These are phyloP conservation scores for Mucor lusitanicus DNA, from an alignment of 371 early-diverging fungal genomes.

Conservation along the genomic window DNA sequence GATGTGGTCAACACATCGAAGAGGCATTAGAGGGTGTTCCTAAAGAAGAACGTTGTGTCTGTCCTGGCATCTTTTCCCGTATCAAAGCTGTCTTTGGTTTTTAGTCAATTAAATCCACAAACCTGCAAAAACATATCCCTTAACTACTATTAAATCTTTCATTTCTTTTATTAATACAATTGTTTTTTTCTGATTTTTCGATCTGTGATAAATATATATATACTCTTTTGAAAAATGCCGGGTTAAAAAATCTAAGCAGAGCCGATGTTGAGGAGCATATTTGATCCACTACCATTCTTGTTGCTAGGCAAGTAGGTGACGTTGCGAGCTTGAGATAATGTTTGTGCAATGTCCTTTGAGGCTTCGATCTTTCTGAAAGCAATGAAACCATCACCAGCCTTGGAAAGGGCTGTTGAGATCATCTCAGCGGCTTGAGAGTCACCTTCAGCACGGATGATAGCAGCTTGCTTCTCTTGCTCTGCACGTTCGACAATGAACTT, in stretches of 20 bases:
- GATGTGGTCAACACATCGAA: constrained; percentile 22
- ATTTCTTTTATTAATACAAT: constrained; percentile 9
- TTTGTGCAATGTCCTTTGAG: constrained; percentile 93
- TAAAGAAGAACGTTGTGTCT: constrained; percentile 16
- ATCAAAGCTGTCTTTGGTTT: constrained; percentile 12
- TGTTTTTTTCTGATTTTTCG: constrained; percentile 7
- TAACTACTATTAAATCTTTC: not conserved
- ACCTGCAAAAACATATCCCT: not conserved
- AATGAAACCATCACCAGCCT: constrained; percentile 87
- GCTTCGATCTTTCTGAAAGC: constrained; percentile 97
- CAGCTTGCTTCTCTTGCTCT: constrained; percentile 96
- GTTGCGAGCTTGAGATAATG: constrained; percentile 79
- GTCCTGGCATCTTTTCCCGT: constrained; percentile 18
- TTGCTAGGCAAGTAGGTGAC: constrained; percentile 91
- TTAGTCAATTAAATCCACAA: not conserved
- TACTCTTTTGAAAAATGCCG: not conserved
- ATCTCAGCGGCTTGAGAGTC: constrained; percentile 92
- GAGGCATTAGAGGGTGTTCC: constrained; percentile 14
- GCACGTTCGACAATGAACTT: constrained; percentile 92
- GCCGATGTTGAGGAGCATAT: constrained; percentile 17
- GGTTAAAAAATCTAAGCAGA: constrained; percentile 6
- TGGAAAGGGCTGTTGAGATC: constrained; percentile 84
- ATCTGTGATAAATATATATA: not conserved
- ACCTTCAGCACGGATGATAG: constrained; percentile 98
- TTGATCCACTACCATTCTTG: constrained; percentile 18